These are phyloP conservation scores for Fusarium sp. DNA, from an alignment of 2,329 filamentous ascomycete genomes.

Conservation along the genomic window DNA sequence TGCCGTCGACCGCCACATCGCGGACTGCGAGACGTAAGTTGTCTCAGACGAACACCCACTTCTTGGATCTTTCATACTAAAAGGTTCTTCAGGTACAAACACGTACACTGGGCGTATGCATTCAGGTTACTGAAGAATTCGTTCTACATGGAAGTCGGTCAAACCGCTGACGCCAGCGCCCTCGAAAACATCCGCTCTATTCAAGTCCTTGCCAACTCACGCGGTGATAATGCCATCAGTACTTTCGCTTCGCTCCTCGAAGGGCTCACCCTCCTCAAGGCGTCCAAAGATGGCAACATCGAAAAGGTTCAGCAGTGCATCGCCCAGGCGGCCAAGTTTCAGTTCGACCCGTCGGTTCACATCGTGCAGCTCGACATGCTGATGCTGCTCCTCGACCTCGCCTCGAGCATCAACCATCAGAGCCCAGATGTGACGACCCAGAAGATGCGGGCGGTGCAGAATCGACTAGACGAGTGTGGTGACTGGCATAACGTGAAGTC, in stretches of 20 bases:
- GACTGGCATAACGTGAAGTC: constrained; percentile 62
- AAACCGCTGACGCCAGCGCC: constrained; percentile 70
- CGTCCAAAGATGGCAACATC: constrained; percentile 72
- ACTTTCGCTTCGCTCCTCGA: constrained; percentile 76
- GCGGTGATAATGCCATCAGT: constrained; percentile 73
- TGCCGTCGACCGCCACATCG: constrained; percentile 75
- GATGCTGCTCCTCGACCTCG: constrained; percentile 76
- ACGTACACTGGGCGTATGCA: constrained; percentile 80
- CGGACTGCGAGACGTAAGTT: constrained; percentile 73
- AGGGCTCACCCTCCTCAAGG: constrained; percentile 75
- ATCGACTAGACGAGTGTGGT: constrained; percentile 69
- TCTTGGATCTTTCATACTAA: constrained; percentile 15
- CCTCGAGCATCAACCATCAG: constrained; percentile 75
- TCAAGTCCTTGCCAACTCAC: constrained; percentile 67
- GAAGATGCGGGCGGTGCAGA: constrained; percentile 74
- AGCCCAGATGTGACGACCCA: constrained; percentile 66
- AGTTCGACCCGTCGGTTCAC: constrained; percentile 70
- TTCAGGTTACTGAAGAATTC: constrained; percentile 81
- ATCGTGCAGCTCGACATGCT: constrained; percentile 76
- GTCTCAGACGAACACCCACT: background rate
- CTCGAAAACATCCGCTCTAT: constrained; percentile 78
- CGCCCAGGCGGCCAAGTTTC: constrained; percentile 78
- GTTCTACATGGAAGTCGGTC: constrained; percentile 72
- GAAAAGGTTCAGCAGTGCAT: constrained; percentile 79
- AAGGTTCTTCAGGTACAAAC: constrained; percentile 64